Percentiles rank a stretch among this genome's conserved stretches.
These are phyloP conservation scores for Penicillium herquei DNA, from an alignment of 495 filamentous ascomycete genomes.

Conservation along the genomic window DNA sequence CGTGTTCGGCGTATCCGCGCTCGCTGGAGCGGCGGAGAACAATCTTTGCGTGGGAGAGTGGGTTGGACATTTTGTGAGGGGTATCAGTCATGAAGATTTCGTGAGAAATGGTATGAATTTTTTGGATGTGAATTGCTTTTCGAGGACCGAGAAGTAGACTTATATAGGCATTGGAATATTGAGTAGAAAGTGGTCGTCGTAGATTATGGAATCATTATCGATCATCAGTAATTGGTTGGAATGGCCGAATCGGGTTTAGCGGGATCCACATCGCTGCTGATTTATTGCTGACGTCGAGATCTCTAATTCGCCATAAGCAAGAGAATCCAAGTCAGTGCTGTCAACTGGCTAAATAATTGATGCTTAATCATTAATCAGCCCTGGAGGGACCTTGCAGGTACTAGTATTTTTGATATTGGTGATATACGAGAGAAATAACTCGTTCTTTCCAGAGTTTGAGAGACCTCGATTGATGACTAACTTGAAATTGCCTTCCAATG, in stretches of 20 bases:
- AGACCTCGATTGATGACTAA: no score
- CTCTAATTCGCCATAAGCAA: not conserved
- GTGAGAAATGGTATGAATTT: not conserved
- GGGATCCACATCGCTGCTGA: constrained; percentile 3
- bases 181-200: constrained; percentile 9
- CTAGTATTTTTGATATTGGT: no score
- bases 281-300: not conserved
- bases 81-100: not conserved
- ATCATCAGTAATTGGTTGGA: constrained; percentile 11
- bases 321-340: not conserved
- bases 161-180: constrained; percentile 11
- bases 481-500: no score
- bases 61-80: constrained; percentile 46
- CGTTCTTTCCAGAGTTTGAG: no score
- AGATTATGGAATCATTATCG: constrained; percentile 23
- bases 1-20: constrained; percentile 72
- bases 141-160: not conserved
- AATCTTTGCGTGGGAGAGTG: constrained; percentile 62
- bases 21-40: constrained; percentile 57
- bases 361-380: no score
- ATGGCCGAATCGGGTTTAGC: not conserved
- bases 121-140: not conserved
- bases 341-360: no score
- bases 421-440: no score
- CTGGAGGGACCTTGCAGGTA: no score